These are phyloP conservation scores for Apophysomyces elegans DNA, from an alignment of 371 early-diverging fungal species.

Conservation along the genomic window DNA sequence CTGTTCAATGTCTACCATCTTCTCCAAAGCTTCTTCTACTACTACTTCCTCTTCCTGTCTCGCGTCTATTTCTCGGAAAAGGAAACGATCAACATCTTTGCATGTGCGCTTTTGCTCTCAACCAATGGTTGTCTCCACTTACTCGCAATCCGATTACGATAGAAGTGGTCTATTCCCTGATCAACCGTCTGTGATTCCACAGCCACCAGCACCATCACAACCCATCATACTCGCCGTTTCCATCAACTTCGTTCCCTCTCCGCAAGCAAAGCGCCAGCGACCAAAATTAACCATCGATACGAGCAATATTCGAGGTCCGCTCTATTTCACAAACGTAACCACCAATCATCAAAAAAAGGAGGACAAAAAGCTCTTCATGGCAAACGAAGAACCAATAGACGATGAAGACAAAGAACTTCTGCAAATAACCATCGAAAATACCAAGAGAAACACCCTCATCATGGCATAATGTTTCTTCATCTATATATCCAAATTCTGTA, in stretches of 20 bases:
- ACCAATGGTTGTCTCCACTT: slow-evolving; percentile 38
- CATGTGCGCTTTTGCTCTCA: slow-evolving; percentile 45
- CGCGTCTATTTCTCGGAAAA: slow-evolving; percentile 9
- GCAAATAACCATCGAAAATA: not conserved
- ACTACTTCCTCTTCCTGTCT: not conserved
- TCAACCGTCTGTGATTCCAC: slow-evolving; percentile 7
- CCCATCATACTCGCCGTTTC: slow-evolving; percentile 12
- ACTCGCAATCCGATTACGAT: slow-evolving; percentile 52
- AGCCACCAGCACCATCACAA: not conserved
- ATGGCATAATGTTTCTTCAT: not conserved
- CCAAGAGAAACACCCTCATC: not conserved
- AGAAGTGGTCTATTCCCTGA: slow-evolving; percentile 41
- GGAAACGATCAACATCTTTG: slow-evolving; percentile 21
- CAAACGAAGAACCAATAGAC: not conserved
- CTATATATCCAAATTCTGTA: not conserved
- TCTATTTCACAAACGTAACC: slow-evolving; percentile 48
- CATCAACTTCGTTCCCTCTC: slow-evolving; percentile 10
- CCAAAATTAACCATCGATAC: slow-evolving; percentile 49
- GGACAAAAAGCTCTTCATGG: not conserved
- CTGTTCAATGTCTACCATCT: not conserved
- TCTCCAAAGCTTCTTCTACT: not conserved
- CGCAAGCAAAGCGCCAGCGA: slow-evolving; percentile 15
- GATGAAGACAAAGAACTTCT: slow-evolving; percentile 1
- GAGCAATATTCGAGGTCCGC: slow-evolving; percentile 41
- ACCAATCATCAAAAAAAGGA: slow-evolving; percentile 41